These are phyloP conservation scores for Paramecium primaurelia DNA, from an alignment of 73 alveolate species.

Conservation along the genomic window DNA sequence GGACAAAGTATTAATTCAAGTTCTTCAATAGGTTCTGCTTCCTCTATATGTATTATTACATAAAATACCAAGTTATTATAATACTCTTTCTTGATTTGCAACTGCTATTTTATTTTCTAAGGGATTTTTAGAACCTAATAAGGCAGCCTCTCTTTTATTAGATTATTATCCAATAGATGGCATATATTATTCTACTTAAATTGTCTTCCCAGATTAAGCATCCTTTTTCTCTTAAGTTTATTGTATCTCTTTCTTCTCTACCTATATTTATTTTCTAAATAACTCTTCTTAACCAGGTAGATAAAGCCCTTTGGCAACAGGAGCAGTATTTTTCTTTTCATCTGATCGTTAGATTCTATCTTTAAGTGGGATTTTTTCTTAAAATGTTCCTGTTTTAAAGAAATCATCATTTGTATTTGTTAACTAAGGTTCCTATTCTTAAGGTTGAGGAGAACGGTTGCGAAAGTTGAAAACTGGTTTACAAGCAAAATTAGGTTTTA, in stretches of 20 bases:
- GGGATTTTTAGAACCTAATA: slow-evolving; percentile 2
- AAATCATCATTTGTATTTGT: neutral
- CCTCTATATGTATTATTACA: neutral
- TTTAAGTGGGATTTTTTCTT: slow-evolving; percentile 27
- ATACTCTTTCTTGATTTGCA: neutral
- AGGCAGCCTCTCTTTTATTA: slow-evolving; percentile 32
- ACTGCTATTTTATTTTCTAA: slow-evolving; percentile 30
- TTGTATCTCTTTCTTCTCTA: neutral
- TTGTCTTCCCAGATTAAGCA: neutral
- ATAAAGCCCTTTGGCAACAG: neutral
- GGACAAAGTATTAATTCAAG: slow-evolving; percentile 48
- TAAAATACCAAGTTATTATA: neutral
- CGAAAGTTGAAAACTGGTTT: neutral
- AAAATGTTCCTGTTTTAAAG: slow-evolving; percentile 6
- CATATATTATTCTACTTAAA: neutral
- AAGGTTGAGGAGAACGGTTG: neutral
- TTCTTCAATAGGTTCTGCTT: slow-evolving; percentile 14
- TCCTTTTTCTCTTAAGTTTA: neutral
- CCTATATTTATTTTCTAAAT: neutral
- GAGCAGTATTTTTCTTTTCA: slow-evolving; percentile 32
- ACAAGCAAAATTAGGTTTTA: slow-evolving; percentile 21
- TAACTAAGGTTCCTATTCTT: neutral
- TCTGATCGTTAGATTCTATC: slow-evolving; percentile 51
- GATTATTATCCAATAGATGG: neutral
- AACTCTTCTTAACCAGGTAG: neutral